Conservation (phyloP, 2,329 filamentous ascomycete genomes). For the Bipolaris sorokiniana region DNA sequence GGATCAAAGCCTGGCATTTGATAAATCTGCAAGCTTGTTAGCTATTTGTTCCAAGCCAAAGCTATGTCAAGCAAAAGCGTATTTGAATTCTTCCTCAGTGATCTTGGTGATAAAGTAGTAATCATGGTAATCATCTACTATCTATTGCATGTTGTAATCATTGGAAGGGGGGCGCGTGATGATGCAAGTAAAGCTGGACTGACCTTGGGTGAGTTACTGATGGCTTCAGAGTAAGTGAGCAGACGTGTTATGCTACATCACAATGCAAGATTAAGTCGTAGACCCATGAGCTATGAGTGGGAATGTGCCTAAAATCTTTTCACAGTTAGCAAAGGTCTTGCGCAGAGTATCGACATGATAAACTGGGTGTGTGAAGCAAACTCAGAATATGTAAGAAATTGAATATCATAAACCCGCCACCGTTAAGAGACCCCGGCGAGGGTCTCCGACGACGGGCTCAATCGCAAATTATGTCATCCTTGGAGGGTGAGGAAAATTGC, state of each 20-base stretch:
- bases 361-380: conserved; percentile 20
- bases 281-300: not conserved
- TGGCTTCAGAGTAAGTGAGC: not conserved
- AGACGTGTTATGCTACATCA: too few relatives aligned
- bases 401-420: conserved; percentile 79
- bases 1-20: not conserved
- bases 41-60: conserved; percentile 13
- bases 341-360: not conserved
- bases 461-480: conserved; percentile 99
- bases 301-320: conserved; percentile 4
- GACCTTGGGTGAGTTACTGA: conserved; percentile 16
- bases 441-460: conserved; percentile 84
- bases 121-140: conserved; percentile 70
- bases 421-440: conserved; percentile 91
- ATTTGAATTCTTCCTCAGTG: conserved; percentile 61
- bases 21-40: conserved; percentile 31
- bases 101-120: conserved; percentile 69
- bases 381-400: conserved; percentile 99
- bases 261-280: not conserved
- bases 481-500: conserved; percentile 12
- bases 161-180: conserved; percentile 54
- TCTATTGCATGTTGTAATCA: conserved; percentile 72
- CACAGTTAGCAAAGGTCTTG: conserved; percentile 4
- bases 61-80: conserved; percentile 18
- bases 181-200: conserved; percentile 9